Evolutionary conservation across 1,139 yeast species (phyloP), one percentile per base, ranked within the genome.

Genomic region (Wickerhamiella infanticola): DNA sequence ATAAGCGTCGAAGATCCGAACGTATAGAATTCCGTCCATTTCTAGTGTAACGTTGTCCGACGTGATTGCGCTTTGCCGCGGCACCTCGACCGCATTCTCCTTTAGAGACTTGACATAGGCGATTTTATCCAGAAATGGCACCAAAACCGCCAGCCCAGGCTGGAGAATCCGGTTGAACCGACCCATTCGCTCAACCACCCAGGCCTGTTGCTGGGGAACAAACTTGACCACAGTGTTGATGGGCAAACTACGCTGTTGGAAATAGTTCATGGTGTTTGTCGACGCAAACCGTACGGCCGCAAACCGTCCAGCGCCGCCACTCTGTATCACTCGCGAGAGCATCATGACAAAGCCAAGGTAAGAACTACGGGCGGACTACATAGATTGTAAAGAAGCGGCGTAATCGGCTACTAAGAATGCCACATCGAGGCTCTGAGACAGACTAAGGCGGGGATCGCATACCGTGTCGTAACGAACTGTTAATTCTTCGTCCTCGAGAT

Each of bases 111-210:
- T 88, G 36, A 83, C 94, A 58, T 84, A 84, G 47, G 80, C 76
- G 58, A 84, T 80, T 56, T 73, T 75, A 61, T 84, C 95, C 40
- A 84, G 54, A 45, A 83, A 63, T 3, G 94, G 94, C 6, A 81
- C 53, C 55, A 84, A 65, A 38, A 84, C 61, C 3, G 93, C 86
- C 44, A 82, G 66, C 18, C 94, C 95, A 0, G 94, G 94, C 38
- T 77, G 74, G 50, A 84, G 69, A 36, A 82, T 79, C 42, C 80
- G 66, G 60, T 79, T 73, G 66, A 81, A 84, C 60, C 80, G 81
- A 33, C 95, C 95, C 94, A 84, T 84, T 52, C 95, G 70, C 63
- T 84, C 95, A 27, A 84, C 94, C 24, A 84, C 76, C 88, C 93
- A 84, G 3, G 94, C 94, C 11, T 84, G 80, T 63, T 83, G 94